phyloP scores from a whole-genome alignment of 345 rosid species.

The Eucalyptus polybractea region DNA sequence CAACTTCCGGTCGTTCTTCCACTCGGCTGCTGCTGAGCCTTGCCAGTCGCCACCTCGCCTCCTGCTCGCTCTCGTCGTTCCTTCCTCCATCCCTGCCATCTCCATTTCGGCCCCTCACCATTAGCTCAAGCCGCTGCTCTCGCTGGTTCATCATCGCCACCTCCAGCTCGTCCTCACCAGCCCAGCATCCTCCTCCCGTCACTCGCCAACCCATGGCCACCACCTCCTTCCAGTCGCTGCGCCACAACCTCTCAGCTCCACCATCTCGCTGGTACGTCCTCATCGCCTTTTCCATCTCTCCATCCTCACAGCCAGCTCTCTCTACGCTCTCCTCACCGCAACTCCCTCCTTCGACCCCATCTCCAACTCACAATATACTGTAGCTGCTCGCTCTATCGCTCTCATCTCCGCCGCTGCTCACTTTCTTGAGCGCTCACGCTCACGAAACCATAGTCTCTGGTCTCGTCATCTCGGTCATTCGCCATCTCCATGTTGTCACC shows the following conservation, averaged over 20 bases:
- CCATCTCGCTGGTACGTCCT: rapidly evolving
- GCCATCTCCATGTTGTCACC: background rate
- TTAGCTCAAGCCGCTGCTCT: background rate
- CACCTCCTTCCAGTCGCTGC: background rate
- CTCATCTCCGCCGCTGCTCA: background rate
- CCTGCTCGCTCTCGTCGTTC: background rate
- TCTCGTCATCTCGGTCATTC: background rate
- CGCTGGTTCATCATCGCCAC: background rate
- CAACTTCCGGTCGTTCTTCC: background rate
- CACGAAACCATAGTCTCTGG: background rate
- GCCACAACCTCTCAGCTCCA: background rate
- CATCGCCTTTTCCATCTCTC: no score
- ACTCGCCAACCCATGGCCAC: background rate
- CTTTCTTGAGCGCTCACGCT: background rate
- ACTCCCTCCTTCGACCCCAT: background rate
- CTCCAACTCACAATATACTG: background rate
- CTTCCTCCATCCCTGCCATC: background rate
- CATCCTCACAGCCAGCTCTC: background rate
- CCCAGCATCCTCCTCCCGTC: background rate
- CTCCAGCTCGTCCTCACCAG: background rate
- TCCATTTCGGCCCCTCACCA: background rate
- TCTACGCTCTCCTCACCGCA: background rate
- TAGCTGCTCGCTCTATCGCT: background rate
- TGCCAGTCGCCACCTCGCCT: background rate
- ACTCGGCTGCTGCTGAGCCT: background rate